phyloP scores from a whole-genome alignment of 495 filamentous ascomycete genomes.

The Penicillium steckii region DNA sequence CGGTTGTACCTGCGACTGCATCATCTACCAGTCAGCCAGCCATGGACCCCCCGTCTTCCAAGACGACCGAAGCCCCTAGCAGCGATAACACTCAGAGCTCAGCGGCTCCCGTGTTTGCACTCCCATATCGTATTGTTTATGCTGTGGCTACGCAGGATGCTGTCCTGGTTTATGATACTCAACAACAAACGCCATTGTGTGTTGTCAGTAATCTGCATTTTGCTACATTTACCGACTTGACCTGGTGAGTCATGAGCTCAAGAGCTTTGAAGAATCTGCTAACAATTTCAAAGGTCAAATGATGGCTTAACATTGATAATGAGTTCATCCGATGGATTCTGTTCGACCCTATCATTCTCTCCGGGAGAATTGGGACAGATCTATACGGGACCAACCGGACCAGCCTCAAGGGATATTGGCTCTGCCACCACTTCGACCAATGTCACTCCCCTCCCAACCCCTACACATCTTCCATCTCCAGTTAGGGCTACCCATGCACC shows the following conservation, averaged over 20 bases:
- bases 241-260: conserved; percentile 63
- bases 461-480: conserved; percentile 59
- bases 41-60: conserved; percentile 81
- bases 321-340: conserved; percentile 97
- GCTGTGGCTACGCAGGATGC: conserved; percentile 97
- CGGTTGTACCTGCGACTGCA: conserved; percentile 59
- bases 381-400: conserved; percentile 70
- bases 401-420: conserved; percentile 48
- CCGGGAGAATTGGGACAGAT: conserved; percentile 84
- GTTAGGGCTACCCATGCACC: conserved; percentile 50
- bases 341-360: conserved; percentile 82
- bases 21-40: conserved; percentile 52
- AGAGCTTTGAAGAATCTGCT: conserved; percentile 24
- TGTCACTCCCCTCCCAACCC: conserved; percentile 64
- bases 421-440: conserved; percentile 51
- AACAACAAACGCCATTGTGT: conserved; percentile 89
- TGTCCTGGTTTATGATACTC: conserved; percentile 94
- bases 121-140: conserved; percentile 94
- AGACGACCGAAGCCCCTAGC: conserved; percentile 50
- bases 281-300: conserved; percentile 68
- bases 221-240: conserved; percentile 94
- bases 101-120: conserved; percentile 65
- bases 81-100: conserved; percentile 53
- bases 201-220: conserved; percentile 95
- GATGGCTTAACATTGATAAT: conserved; percentile 92